Evolutionary conservation across 2,329 filamentous ascomycete genomes (phyloP), one percentile per base, ranked within the genome.

Genomic region (Colletotrichum sansevieriae): DNA sequence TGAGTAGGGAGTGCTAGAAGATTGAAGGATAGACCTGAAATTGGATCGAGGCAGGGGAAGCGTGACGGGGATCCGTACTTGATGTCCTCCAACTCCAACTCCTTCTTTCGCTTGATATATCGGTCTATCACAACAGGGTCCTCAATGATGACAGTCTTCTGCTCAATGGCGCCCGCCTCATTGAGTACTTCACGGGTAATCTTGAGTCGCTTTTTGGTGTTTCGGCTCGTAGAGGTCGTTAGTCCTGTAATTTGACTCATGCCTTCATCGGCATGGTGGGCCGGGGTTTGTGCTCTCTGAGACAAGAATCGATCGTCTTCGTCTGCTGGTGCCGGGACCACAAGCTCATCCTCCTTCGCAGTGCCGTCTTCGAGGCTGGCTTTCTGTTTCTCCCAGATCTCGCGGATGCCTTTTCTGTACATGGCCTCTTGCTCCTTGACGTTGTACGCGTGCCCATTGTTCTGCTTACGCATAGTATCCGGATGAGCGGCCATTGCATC

Each of bases 401-500:
- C 90, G 64, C 91, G 89, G 73, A 99, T 98, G 22, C 94, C 94
- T 61, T 95, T 91, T 73, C 97, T 94, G 78, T 99, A 99, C 74
- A 94, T 92, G 71, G 90, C 91, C 76, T 98, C 94, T 78, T 99
- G 96, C 73, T 93, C 91, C 76, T 95, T 96, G 70, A 99, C 96
- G 72, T 99, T 99, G 83, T 99, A 99, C 73, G 93, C 95, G 80
- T 99, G 96, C 0, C 96, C 96, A 63, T 94, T 94, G 72, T 96
- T 95, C 15, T 92, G 92, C 76, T 95, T 93, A 71, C 96, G 89
- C 54, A 71, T 62, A 22, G 68, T 62, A n/a, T 72, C 70, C 11
- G 68, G 68, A 77, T 95, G 93, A 70, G 95, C 92, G 75, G 94
- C 92, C 70, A 95, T 93, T 75, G 93, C 95, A 78, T 97, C 94